These are phyloP conservation scores for Collybiopsis luxurians DNA, from an alignment of 768 basidiomycete species.

Conservation along the genomic window DNA sequence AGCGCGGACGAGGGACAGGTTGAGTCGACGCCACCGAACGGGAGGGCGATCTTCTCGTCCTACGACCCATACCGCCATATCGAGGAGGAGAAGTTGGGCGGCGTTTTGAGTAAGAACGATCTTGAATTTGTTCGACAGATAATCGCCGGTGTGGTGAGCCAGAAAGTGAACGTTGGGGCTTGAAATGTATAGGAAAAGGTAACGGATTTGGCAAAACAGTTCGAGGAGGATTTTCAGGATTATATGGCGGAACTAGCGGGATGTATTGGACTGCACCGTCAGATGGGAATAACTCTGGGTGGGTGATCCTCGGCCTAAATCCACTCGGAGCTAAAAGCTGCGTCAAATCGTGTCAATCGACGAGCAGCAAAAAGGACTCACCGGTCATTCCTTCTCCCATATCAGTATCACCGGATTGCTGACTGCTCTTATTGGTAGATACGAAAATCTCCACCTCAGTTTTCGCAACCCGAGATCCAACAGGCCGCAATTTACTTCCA, in stretches of 20 bases:
- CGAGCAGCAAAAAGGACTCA: constrained; percentile 3
- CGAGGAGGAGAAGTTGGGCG: constrained; percentile 3
- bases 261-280: constrained; percentile 36
- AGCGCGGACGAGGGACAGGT: neutral
- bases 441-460: constrained; percentile 43
- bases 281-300: constrained; percentile 9
- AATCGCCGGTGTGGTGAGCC: constrained; percentile 31
- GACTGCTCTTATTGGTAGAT: constrained; percentile 9
- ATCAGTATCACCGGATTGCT: neutral
- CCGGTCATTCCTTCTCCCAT: neutral
- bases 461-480: constrained; percentile 42
- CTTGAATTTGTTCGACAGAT: neutral
- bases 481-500: constrained; percentile 24
- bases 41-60: neutral
- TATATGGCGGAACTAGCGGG: constrained; percentile 32
- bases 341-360: no score
- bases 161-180: constrained; percentile 39
- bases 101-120: neutral
- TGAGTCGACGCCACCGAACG: neutral
- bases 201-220: constrained; percentile 29
- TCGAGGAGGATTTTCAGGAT: constrained; percentile 12
- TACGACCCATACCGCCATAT: constrained; percentile 1
- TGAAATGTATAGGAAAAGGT: constrained; percentile 32
- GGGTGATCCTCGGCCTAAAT: constrained; percentile 1
- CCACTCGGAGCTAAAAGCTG: constrained; percentile 2